Base-by-base conservation (phyloP, 352 stramenopile genomes). In the Pythium dissotocum region DNA sequence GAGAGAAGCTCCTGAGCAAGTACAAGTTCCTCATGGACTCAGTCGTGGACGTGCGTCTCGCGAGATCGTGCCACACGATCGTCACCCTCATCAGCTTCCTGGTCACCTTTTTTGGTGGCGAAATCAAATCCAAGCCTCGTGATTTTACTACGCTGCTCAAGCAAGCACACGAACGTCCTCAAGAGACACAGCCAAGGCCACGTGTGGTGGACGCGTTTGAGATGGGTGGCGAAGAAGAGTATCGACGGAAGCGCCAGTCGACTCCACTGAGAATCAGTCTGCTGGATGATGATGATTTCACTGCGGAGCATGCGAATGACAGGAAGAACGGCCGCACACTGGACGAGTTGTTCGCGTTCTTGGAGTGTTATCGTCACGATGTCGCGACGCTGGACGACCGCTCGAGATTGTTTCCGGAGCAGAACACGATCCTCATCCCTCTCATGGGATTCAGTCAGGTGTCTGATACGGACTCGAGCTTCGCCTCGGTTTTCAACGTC, bases 1-100 rank as follows among this genome's bases (percentile, higher is more conserved):
- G 78, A 4, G 68, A 73, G 16, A 83, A 85, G 24, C 58, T 93
- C 33, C 46, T 89, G 16, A 70, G 75, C 46, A 93, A 93, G 65
- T 69, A 87, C 64, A 65, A 77, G 40, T 93, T 93, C 44, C 63
- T 93, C n/a, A 83, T 89, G 64, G 82, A 91, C 30, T 81, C 85
- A 0, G 81, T 91, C 28, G 72, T 88, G 5, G 82, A 93, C 52
- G 69, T 85, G 18, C 78, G 85, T 0, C 75, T 93, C 7, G 72
- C 83, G n/a, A 72, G 81, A 13, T 77, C 80, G 36, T 74, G 76
- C 18, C 78, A 87, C 38, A 85, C 80, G 10, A 84, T 83, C 7
- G 75, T 90, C 2, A 73, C 81, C 0, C 69, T 93, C n/a, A 77
- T 90, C 36, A 77, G 79, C 10, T 89, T 93, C 48, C 60, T 93